Conservation (phyloP, 2,329 filamentous ascomycete species). For the Ceratocystis cacaofunesta region DNA sequence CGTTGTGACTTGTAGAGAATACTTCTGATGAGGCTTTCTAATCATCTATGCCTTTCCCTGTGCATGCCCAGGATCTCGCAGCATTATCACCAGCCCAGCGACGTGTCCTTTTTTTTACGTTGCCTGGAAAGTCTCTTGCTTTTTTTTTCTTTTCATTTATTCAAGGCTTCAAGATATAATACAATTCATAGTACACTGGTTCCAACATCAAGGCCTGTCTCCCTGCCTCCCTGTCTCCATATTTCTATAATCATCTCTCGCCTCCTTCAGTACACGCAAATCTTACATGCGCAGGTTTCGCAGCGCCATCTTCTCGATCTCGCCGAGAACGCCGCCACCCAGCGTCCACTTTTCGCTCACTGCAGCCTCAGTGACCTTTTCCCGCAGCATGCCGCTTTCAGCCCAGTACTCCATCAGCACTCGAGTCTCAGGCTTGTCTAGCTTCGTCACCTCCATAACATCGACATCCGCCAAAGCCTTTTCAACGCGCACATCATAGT, state of each 20-base stretch:
- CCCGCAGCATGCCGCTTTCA: constrained; percentile 62
- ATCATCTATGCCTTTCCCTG: too few species aligned
- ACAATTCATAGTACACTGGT: constrained; percentile 14
- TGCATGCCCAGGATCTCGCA: too few species aligned
- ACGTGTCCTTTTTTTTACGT: neutral
- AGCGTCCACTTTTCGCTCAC: constrained; percentile 76
- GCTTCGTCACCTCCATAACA: constrained; percentile 45
- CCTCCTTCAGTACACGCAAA: neutral
- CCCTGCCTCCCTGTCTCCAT: neutral
- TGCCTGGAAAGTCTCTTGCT: neutral
- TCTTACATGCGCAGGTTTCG: constrained; percentile 33
- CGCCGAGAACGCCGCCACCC: constrained; percentile 65
- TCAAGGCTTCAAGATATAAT: constrained; percentile 8
- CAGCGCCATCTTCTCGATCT: constrained; percentile 58
- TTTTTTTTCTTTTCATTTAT: neutral
- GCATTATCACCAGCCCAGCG: too few species aligned
- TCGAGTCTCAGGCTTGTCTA: constrained; percentile 61
- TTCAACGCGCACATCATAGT: constrained; percentile 43
- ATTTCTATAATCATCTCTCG: neutral
- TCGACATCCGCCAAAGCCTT: constrained; percentile 35
- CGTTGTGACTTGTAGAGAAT: neutral
- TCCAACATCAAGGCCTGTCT: neutral
- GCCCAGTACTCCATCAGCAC: constrained; percentile 89
- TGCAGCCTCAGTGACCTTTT: constrained; percentile 51
- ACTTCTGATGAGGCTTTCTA: neutral